phyloP scores from a whole-genome alignment of 495 filamentous ascomycete genomes.

The Pyrenula aspistea region DNA sequence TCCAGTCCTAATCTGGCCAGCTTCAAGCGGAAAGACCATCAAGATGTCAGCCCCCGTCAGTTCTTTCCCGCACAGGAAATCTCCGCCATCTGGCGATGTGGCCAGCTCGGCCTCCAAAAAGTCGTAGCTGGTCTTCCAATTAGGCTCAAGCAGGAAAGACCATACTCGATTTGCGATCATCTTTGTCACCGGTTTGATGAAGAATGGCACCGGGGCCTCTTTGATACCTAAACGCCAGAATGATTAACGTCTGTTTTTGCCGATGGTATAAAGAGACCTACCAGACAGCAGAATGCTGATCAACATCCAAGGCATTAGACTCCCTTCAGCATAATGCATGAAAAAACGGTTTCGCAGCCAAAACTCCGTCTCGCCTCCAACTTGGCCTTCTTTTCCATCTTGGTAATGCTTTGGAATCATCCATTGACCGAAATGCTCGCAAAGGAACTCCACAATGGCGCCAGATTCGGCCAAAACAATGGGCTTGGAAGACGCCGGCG shows the following conservation, averaged over 20 bases:
- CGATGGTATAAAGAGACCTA: slow-evolving; percentile 21
- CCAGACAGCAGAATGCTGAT: slow-evolving; percentile 43
- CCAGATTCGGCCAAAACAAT: slow-evolving; percentile 70
- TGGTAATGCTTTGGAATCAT: slow-evolving; percentile 55
- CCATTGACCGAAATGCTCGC: slow-evolving; percentile 53
- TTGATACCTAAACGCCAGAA: slow-evolving; percentile 37
- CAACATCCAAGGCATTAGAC: slow-evolving; percentile 58
- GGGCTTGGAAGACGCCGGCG: slow-evolving; percentile 29
- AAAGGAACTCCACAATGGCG: slow-evolving; percentile 67
- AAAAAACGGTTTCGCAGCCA: slow-evolving; percentile 68
- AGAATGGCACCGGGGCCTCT: slow-evolving; percentile 62
- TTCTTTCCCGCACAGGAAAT: slow-evolving; percentile 57
- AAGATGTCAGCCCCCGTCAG: slow-evolving; percentile 75
- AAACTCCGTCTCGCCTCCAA: slow-evolving; percentile 60
- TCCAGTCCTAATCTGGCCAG: slow-evolving; percentile 26
- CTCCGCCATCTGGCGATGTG: slow-evolving; percentile 48
- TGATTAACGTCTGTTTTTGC: background rate
- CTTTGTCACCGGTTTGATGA: slow-evolving; percentile 65
- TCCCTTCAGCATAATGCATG: slow-evolving; percentile 77
- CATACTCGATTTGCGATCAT: slow-evolving; percentile 52
- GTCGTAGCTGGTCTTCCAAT: slow-evolving; percentile 49
- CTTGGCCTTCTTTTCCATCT: slow-evolving; percentile 37
- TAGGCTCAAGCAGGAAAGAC: slow-evolving; percentile 45
- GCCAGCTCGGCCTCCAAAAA: slow-evolving; percentile 65
- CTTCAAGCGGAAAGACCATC: slow-evolving; percentile 60